Evolutionary conservation across 2,329 filamentous ascomycete genomes (phyloP).

Genomic region (Trichoderma breve): DNA sequence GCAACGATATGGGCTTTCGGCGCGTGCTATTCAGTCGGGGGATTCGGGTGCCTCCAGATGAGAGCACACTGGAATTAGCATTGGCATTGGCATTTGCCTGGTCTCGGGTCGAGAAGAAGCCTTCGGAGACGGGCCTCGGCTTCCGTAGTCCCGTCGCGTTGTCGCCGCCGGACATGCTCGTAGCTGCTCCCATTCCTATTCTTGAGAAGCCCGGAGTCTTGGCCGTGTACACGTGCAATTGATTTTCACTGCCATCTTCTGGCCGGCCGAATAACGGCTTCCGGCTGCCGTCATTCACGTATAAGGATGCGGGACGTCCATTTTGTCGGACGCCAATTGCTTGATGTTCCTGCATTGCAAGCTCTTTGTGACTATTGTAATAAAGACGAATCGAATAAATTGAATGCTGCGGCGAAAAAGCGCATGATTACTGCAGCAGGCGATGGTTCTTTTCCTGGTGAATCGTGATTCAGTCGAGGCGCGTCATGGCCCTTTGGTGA

Average conservation of each 20-base stretch:
- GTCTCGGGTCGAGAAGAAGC: constrained; percentile 15
- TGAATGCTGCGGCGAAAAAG: neutral
- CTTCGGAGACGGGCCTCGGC: constrained; percentile 26
- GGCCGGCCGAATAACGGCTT: constrained; percentile 39
- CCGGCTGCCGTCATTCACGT: constrained; percentile 41
- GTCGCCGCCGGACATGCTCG: neutral
- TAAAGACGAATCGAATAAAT: neutral
- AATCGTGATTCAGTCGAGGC: constrained; percentile 10
- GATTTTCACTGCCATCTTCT: constrained; percentile 22
- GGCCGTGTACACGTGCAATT: neutral
- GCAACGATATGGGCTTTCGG: constrained; percentile 39
- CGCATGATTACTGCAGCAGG: constrained; percentile 10
- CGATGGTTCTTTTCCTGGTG: neutral
- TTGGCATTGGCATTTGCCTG: constrained; percentile 21
- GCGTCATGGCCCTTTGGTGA: constrained; percentile 15
- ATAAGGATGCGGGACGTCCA: constrained; percentile 29
- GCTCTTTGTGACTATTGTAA: neutral
- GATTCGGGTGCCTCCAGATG: constrained; percentile 35
- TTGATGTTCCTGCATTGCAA: constrained; percentile 29
- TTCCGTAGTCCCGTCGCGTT: constrained; percentile 23
- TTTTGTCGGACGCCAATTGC: constrained; percentile 24
- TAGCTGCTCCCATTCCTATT: neutral
- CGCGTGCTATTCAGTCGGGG: constrained; percentile 33
- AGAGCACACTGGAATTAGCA: constrained; percentile 25
- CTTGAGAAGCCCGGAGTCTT: constrained; percentile 7